Percentiles rank a stretch among this genome's conserved stretches.
Evolutionary conservation across 306 rosid genomes (phyloP).

Genomic region (Cucurbita argyrosperma): DNA sequence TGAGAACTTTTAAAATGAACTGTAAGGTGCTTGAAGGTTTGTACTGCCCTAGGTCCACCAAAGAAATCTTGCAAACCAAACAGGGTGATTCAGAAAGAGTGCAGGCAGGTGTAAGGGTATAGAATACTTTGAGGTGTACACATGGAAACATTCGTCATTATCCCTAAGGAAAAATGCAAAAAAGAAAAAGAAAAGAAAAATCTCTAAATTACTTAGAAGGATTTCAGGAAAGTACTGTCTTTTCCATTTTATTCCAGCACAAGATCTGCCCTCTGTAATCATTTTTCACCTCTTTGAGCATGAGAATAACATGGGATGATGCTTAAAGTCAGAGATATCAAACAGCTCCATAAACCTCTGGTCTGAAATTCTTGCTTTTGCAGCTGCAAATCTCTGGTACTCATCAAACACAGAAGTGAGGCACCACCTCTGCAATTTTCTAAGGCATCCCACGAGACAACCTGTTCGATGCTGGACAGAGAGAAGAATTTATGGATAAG

Average conservation of each 20-base stretch:
- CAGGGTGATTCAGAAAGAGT: neutral
- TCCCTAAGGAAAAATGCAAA: neutral
- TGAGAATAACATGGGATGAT: conserved; percentile 58
- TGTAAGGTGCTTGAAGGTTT: neutral
- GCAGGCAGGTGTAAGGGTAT: neutral
- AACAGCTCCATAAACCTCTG: conserved; percentile 88
- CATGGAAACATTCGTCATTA: neutral
- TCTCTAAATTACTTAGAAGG: neutral
- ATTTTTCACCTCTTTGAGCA: conserved; percentile 36
- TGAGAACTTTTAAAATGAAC: neutral
- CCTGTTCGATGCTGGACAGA: conserved; percentile 88
- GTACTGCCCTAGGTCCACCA: neutral
- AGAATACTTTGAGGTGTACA: neutral
- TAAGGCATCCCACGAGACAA: conserved; percentile 89
- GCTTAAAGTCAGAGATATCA: conserved; percentile 68
- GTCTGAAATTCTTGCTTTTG: conserved; percentile 94
- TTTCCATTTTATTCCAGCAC: conserved; percentile 1
- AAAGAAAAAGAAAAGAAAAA: neutral
- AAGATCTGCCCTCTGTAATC: neutral
- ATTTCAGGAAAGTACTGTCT: neutral
- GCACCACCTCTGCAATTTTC: conserved; percentile 90
- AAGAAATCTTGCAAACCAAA: neutral
- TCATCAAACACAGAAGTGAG: conserved; percentile 81
- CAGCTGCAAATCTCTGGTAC: conserved; percentile 92
- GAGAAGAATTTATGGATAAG: conserved; percentile 4